phyloP scores from a whole-genome alignment of 805 yeast genomes.

The Tetrapisispora fleetii region DNA sequence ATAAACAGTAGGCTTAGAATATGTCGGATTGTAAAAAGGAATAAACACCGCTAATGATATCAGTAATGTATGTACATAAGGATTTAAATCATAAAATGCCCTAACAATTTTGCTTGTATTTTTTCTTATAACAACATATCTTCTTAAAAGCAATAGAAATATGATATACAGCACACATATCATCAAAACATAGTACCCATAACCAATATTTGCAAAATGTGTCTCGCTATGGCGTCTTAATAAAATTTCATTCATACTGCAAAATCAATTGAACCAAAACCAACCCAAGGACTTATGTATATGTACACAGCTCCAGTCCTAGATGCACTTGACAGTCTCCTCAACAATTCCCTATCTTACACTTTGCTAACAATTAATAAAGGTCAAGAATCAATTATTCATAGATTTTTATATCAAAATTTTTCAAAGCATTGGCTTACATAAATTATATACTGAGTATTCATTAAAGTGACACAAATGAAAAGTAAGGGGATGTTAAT shows the following conservation, averaged over 20 bases:
- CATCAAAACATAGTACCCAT: conserved; percentile 45
- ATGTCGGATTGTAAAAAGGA: conserved; percentile 26
- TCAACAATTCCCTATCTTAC: no score
- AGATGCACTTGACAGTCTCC: no score
- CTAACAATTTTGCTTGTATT: conserved; percentile 30
- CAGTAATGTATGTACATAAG: conserved; percentile 30
- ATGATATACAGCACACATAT: conserved; percentile 34
- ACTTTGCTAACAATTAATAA: no score
- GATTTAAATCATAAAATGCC: conserved; percentile 30
- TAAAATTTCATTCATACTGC: not conserved
- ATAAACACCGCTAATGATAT: conserved; percentile 26
- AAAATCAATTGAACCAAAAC: no score
- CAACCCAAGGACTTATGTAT: no score
- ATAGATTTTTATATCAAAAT: conserved; percentile 9
- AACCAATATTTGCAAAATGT: conserved; percentile 49
- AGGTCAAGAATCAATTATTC: conserved; percentile 3
- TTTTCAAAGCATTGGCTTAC: no score
- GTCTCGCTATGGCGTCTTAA: conserved; percentile 39
- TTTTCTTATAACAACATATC: conserved; percentile 29
- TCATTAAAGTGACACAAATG: no score
- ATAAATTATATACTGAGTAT: no score
- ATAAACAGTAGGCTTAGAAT: conserved; percentile 15
- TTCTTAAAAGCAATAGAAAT: conserved; percentile 28
- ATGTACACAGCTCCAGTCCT: no score
- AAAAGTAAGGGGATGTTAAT: no score